Base-by-base conservation (phyloP, 768 basidiomycete species). In the Mycena pura region DNA sequence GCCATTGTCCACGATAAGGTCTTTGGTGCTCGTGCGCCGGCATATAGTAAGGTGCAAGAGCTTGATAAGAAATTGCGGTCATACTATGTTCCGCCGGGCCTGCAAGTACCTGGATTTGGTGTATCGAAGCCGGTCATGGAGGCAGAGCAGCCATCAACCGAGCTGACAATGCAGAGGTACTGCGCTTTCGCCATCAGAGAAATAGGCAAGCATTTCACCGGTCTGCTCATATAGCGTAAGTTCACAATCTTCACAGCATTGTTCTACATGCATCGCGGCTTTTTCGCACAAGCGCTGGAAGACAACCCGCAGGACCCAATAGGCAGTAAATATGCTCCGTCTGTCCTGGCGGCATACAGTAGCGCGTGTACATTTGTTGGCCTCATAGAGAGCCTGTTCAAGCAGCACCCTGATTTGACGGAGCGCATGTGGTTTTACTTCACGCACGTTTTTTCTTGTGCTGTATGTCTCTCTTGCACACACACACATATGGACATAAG, bases 211-310 rank as follows among this genome's bases (percentile, higher is more conserved):
- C 21, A 14, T n/a, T 38, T 44, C 45, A 36, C 22, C 54, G 47
- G 34, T 28, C 28, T 24, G 32, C 19, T 56, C 1, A 55, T n/a
- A 15, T 38, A 27, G 44, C n/a, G n/a, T 47, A 47, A 38, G 21
- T 15, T 51, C 48, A 38, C 43, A 60, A 52, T 28, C 34, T 45
- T 32, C 45, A 24, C 62, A 89, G 88, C 85, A 13, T 72, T 89
- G 27, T 88, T 90, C 68, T 90, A 90, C 65, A 86, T 91, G 80
- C 88, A 91, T 72, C 82, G 89, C 46, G 88, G 87, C 6, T 91
- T 87, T 77, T 91, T 91, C 68, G 88, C 87, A 1, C 84, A 85
- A 57, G 88, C 88, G 0, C 71, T 91, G 55, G 86, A 87, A 66
- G 88, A 89, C 61, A 81, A 72, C 56, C 84, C 86, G 0, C 74